Base-by-base conservation (phyloP, 2,329 filamentous ascomycete genomes). In the Purpureocillium lavendulum region DNA sequence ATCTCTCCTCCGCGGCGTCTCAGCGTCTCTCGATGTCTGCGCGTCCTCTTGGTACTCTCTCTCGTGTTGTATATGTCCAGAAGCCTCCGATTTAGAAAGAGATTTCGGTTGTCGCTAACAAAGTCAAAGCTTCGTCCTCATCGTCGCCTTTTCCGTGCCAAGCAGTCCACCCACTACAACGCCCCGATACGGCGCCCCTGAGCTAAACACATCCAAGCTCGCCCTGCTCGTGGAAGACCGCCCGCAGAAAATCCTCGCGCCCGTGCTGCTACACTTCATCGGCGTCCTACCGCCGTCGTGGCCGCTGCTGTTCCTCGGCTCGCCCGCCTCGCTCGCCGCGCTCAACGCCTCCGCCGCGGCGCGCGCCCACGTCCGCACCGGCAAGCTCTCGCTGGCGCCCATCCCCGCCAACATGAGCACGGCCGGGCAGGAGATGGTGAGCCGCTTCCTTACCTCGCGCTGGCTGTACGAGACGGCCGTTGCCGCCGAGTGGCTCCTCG, bases 221-320 rank as follows among this genome's bases (percentile, higher is more conserved):
- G 74, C 71, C 26, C 64, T 78, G 10, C 61, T 78, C 15, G 67
- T 78, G 43, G 73, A 77, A 52, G 69, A 69, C 54, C 67, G 73
- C 1, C 50, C 66, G 2, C 61, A 64, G 29, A 62, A 71, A 3
- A 58, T 68, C 44, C 64, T 77, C 32, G 71, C 70, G 3, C 72
- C 73, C 2, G 59, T 75, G 30, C 59, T 75, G 54, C 61, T 76
- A 17, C 73, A 77, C 51, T 73, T 76, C 58, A 75, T 75, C 46
- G 61, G 67, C 4, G 70, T 76, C 15, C 67, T 77, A 2, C 73
- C 73, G 4, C 67, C 70, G 2, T 71, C 76, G 57, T 77, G 73
- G 73, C 67, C 65, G 24, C 74, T 75, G 58, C 64, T 66, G 31
- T 75, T 75, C 61, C 72, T 75, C 64, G 72, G 73, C 39, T 72